Percentiles rank a stretch among this genome's conserved stretches.
Conservation (phyloP, 441 rosid genomes). For the Erysimum pusillum region DNA sequence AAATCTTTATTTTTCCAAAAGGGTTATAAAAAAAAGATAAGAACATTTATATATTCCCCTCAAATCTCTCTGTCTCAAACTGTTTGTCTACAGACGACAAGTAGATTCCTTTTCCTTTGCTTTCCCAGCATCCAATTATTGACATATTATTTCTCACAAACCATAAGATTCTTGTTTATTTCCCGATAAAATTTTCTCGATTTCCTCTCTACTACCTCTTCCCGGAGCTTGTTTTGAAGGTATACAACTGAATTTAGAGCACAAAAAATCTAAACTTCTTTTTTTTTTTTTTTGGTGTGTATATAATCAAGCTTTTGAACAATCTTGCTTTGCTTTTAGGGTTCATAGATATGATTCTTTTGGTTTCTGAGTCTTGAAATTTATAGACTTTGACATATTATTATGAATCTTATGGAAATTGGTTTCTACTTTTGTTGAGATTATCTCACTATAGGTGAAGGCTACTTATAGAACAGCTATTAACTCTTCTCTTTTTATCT, state of each 20-base stretch:
- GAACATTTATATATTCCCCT: constrained; percentile 16
- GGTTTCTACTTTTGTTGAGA: constrained; percentile 17
- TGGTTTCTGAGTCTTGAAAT: constrained; percentile 26
- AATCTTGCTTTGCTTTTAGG: constrained; percentile 3
- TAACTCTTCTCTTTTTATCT: constrained; percentile 5
- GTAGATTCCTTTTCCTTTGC: constrained; percentile 23
- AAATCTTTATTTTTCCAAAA: constrained; percentile 2
- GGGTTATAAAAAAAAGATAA: constrained; percentile 10
- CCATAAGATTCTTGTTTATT: constrained; percentile 11
- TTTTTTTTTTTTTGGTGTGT: neutral
- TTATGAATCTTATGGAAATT: constrained; percentile 29
- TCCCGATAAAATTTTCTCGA: constrained; percentile 18
- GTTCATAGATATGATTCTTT: constrained; percentile 26
- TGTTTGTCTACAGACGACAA: constrained; percentile 33
- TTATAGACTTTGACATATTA: neutral
- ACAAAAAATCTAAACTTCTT: neutral
- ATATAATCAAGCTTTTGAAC: constrained; percentile 27
- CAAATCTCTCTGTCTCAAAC: constrained; percentile 37
- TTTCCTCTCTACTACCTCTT: constrained; percentile 12
- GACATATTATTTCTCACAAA: constrained; percentile 28
- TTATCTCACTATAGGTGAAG: constrained; percentile 24
- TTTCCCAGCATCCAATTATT: constrained; percentile 33
- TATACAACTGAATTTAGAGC: constrained; percentile 21
- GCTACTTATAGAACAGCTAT: constrained; percentile 33
- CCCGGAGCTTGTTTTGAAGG: constrained; percentile 29